Percentiles rank a stretch among this genome's conserved stretches.
phyloP scores from a whole-genome alignment of 23 red algal species.

The Chondrus crispus region DNA sequence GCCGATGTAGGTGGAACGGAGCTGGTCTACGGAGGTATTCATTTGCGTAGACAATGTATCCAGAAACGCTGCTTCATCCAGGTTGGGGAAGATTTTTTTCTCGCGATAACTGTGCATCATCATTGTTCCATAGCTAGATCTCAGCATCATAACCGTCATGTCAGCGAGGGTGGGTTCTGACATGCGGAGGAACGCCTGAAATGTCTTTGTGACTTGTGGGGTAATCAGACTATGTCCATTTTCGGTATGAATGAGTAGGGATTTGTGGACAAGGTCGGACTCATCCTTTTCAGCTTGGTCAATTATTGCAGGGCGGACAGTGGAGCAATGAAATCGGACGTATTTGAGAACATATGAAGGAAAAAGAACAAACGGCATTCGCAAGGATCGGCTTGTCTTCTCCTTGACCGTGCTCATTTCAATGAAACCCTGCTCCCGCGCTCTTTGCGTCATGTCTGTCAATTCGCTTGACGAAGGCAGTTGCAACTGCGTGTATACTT shows the following conservation, averaged over 20 bases:
- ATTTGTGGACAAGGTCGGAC: not conserved
- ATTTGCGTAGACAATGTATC: slow-evolving; percentile 11
- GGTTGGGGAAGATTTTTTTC: not conserved
- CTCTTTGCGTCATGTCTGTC: no score
- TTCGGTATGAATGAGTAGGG: not conserved
- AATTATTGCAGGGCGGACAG: not conserved
- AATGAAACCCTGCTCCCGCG: not conserved
- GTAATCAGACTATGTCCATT: not conserved
- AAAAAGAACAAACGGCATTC: not conserved
- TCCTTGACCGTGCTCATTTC: not conserved
- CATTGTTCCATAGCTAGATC: not conserved
- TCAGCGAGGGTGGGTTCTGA: not conserved
- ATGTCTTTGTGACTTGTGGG: not conserved
- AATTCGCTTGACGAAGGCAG: not conserved
- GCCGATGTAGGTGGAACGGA: not conserved
- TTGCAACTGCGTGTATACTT: not conserved
- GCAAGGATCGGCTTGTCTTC: not conserved
- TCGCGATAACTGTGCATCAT: slow-evolving; percentile 13
- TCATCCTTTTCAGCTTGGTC: not conserved
- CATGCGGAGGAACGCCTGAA: not conserved
- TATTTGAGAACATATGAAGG: not conserved
- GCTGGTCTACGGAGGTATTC: slow-evolving; percentile 32
- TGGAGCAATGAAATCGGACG: not conserved
- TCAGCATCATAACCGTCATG: slow-evolving; percentile 15
- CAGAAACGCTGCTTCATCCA: slow-evolving; percentile 4